A percentile compares a stretch with the other conserved stretches of the same genome.
These are phyloP conservation scores for Aspergillus heteromorphus DNA, from an alignment of 495 filamentous ascomycete genomes.

Conservation along the genomic window DNA sequence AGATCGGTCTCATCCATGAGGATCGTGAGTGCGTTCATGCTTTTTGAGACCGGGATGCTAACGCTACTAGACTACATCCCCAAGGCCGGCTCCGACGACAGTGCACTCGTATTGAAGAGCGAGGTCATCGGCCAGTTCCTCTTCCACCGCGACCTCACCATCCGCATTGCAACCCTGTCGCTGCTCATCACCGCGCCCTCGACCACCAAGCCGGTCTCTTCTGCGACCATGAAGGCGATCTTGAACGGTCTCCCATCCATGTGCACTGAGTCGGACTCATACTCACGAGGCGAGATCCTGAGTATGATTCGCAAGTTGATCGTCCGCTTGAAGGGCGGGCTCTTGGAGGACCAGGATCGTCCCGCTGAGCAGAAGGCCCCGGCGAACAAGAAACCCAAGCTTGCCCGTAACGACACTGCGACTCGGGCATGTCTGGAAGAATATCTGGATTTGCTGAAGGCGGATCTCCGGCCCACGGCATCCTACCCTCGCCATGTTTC, in stretches of 20 bases:
- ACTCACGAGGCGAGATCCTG: constrained; percentile 71
- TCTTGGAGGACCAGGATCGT: constrained; percentile 20
- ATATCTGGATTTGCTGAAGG: constrained; percentile 65
- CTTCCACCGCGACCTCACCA: constrained; percentile 55
- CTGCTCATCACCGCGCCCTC: constrained; percentile 65
- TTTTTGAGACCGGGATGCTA: constrained; percentile 1
- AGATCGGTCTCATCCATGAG: constrained; percentile 68
- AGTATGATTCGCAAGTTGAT: constrained; percentile 62
- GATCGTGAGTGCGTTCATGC: constrained; percentile 47
- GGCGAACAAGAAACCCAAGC: constrained; percentile 10
- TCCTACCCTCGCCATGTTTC: constrained; percentile 87
- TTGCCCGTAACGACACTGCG: constrained; percentile 27
- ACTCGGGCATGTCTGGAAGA: constrained; percentile 59
- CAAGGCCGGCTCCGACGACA: constrained; percentile 16
- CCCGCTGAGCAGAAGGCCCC: constrained; percentile 6
- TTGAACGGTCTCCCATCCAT: constrained; percentile 57
- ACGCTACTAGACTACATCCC: constrained; percentile 27
- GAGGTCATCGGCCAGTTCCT: constrained; percentile 46
- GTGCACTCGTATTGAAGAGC: constrained; percentile 34
- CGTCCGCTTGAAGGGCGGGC: constrained; percentile 50
- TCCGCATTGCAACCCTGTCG: constrained; percentile 70
- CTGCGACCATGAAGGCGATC: constrained; percentile 53
- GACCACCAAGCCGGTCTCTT: constrained; percentile 63
- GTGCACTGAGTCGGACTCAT: constrained; percentile 77
- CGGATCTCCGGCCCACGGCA: constrained; percentile 66